Evolutionary conservation across 306 rosid genomes (phyloP).

Genomic region (Biancaea sappan): DNA sequence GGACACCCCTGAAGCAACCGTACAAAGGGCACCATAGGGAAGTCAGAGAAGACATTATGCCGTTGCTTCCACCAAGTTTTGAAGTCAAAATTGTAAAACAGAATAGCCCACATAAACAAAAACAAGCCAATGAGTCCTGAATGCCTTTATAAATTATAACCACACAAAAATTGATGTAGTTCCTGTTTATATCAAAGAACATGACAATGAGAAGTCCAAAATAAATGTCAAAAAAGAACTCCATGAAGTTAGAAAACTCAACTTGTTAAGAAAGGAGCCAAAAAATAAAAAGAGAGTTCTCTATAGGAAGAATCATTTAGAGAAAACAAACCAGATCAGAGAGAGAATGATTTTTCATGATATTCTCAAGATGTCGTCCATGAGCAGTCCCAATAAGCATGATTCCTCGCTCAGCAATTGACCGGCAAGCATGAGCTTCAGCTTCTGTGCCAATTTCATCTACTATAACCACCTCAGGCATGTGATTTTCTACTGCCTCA

Average conservation of each 20-base stretch:
- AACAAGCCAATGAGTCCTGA: neutral
- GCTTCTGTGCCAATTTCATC: constrained; percentile 77
- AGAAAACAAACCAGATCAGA: constrained; percentile 66
- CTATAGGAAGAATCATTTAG: constrained; percentile 24
- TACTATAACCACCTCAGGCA: constrained; percentile 76
- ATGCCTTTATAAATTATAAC: neutral
- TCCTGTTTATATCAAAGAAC: constrained; percentile 15
- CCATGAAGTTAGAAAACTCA: constrained; percentile 16
- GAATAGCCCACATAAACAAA: neutral
- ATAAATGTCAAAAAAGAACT: constrained; percentile 4
- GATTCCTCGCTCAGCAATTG: constrained; percentile 69
- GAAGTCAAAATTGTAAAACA: neutral
- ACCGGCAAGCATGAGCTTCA: constrained; percentile 75
- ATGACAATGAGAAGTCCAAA: constrained; percentile 18
- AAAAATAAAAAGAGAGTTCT: neutral
- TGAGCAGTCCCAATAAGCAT: constrained; percentile 83
- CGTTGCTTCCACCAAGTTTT: neutral
- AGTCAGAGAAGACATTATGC: neutral
- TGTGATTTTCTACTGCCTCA: constrained; percentile 82
- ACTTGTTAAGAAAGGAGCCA: constrained; percentile 16
- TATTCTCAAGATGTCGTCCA: constrained; percentile 60
- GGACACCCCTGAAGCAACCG: neutral
- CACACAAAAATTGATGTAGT: constrained; percentile 25
- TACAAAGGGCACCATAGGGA: neutral
- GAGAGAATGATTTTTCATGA: constrained; percentile 63